A percentile compares a stretch with the other conserved stretches of the same genome.
phyloP scores from a whole-genome alignment of 352 stramenopile species.

The Phytophthora agathidicida region DNA sequence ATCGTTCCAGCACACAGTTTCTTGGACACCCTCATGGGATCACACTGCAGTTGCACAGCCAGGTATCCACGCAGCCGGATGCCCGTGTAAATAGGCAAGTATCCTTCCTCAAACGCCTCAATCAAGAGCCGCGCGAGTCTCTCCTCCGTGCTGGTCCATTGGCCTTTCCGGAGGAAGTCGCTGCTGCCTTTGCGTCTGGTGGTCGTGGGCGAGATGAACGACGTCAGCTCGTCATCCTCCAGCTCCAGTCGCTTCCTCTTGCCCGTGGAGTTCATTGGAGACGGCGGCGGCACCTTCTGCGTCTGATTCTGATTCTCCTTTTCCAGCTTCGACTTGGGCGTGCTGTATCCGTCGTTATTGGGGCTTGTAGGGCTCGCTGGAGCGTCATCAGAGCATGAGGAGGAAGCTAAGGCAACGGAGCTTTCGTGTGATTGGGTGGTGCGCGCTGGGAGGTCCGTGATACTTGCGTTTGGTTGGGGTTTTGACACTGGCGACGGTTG shows the following conservation, averaged over 20 bases:
- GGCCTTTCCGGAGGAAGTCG: constrained; percentile 75
- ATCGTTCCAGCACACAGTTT: constrained; percentile 78
- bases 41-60: constrained; percentile 77
- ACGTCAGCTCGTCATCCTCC: constrained; percentile 13
- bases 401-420: background rate
- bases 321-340: constrained; percentile 30
- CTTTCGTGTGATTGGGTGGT: background rate
- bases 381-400: background rate
- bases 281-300: constrained; percentile 14
- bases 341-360: constrained; percentile 25
- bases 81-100: constrained; percentile 74
- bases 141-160: constrained; percentile 79
- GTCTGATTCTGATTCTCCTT: constrained; percentile 21
- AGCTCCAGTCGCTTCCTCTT: constrained; percentile 47
- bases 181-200: constrained; percentile 60
- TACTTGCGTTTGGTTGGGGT: constrained; percentile 8
- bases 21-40: constrained; percentile 85
- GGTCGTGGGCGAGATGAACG: constrained; percentile 1
- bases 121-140: constrained; percentile 62
- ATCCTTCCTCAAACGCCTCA: constrained; percentile 75
- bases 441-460: constrained; percentile 10
- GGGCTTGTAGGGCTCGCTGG: background rate
- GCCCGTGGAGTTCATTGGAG: constrained; percentile 2
- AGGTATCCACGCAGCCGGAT: constrained; percentile 80
- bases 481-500: constrained; percentile 2